Percentiles rank a stretch among this genome's conserved stretches.
These are phyloP conservation scores for Scheffersomyces quercinus DNA, from an alignment of 1,139 yeast genomes.

Conservation along the genomic window DNA sequence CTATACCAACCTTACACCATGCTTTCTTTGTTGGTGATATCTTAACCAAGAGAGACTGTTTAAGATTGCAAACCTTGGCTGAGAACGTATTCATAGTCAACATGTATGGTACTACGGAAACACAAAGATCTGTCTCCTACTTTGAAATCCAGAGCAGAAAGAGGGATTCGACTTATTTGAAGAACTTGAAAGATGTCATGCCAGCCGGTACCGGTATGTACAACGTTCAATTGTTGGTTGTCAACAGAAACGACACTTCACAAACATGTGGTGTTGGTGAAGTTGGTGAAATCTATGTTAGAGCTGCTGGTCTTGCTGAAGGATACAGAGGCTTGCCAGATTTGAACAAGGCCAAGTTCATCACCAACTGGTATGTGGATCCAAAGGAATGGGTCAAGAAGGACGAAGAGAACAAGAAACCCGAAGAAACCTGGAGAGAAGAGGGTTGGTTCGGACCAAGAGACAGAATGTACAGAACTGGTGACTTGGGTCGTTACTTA, in stretches of 20 bases:
- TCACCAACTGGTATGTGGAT: slow-evolving; percentile 85
- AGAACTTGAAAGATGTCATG: slow-evolving; percentile 89
- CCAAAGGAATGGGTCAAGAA: slow-evolving; percentile 57
- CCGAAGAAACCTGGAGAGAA: slow-evolving; percentile 68
- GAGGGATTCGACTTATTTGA: slow-evolving; percentile 70
- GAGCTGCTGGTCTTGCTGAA: slow-evolving; percentile 98
- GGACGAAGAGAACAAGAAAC: slow-evolving; percentile 41
- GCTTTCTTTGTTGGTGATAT: slow-evolving; percentile 99
- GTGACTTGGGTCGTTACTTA: slow-evolving; percentile 93
- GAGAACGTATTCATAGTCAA: slow-evolving; percentile 87
- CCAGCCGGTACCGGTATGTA: slow-evolving; percentile 99
- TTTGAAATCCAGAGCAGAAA: slow-evolving; percentile 80
- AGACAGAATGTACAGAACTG: slow-evolving; percentile 93
- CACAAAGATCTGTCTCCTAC: slow-evolving; percentile 95
- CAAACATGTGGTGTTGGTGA: slow-evolving; percentile 98
- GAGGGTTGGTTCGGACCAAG: slow-evolving; percentile 91
- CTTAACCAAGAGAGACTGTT: slow-evolving; percentile 93
- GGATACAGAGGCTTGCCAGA: slow-evolving; percentile 93
- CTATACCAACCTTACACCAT: slow-evolving; percentile 84
- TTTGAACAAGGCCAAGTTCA: slow-evolving; percentile 80
- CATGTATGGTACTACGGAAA: slow-evolving; percentile 99
- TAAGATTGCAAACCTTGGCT: slow-evolving; percentile 88
- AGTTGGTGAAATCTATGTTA: slow-evolving; percentile 95
- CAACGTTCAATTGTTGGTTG: slow-evolving; percentile 91
- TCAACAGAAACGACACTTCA: slow-evolving; percentile 81